phyloP scores from a whole-genome alignment of 768 basidiomycete species.

The Podaxis rugospora region DNA sequence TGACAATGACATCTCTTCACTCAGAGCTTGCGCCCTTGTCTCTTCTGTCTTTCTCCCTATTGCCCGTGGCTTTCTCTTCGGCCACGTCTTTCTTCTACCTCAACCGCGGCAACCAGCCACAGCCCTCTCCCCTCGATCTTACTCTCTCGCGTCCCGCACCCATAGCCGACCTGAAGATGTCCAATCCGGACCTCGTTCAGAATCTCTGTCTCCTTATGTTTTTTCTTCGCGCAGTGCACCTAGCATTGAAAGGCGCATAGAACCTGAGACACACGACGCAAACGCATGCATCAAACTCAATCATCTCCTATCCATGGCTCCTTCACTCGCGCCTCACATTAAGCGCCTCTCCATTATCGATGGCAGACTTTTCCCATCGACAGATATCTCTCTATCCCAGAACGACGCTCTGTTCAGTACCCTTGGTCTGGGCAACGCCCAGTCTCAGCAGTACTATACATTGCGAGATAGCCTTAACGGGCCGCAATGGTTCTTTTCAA shows the following conservation, averaged over 20 bases:
- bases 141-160: neutral
- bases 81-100: slow-evolving; percentile 6
- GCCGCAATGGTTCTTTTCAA: slow-evolving; percentile 1
- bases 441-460: neutral
- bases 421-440: neutral
- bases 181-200: neutral
- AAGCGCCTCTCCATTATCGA: slow-evolving; percentile 8
- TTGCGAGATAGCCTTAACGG: slow-evolving; percentile 5
- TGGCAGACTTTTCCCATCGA: slow-evolving; percentile 2
- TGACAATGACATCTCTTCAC: neutral
- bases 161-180: no score
- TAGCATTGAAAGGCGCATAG: neutral
- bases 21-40: slow-evolving; percentile 1
- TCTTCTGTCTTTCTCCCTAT: neutral
- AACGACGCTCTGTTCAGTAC: neutral
- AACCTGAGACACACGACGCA: neutral
- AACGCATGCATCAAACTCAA: neutral
- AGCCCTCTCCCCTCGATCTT: neutral
- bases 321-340: neutral
- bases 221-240: neutral
- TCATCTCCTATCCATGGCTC: neutral
- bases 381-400: neutral
- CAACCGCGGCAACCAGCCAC: neutral
- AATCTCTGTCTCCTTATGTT: neutral
- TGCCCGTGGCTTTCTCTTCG: slow-evolving; percentile 1